Base-by-base conservation (phyloP, 2,329 filamentous ascomycete species). In the Ceratocystis eucalypticola region DNA sequence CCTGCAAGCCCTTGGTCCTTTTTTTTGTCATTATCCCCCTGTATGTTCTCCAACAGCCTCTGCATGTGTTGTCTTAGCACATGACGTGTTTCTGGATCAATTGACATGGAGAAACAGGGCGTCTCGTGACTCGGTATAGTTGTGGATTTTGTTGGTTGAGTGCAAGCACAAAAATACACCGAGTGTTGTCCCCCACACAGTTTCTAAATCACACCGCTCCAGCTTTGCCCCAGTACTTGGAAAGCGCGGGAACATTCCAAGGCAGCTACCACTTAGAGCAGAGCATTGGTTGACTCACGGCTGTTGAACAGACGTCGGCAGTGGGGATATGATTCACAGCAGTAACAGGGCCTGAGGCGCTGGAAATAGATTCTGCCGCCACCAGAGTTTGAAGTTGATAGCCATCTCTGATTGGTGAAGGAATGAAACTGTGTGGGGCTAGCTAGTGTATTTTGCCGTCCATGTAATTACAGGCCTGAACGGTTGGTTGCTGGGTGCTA, bases 51-150 rank as follows among this genome's bases (percentile, higher is more conserved):
- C 55, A 59, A 59, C 48, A 33, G 7, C 25, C 6, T 6, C 55
- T 59, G 55, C 55, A 59, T 59, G 55, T 33, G 55, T 59, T 59
- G 55, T 59, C 55, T 7, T n/a, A 8, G 55, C 55, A 59, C 55
- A 59, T 59, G 55, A 59, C 55, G 55, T 59, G 55, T 30, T 59
- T 59, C 17, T 59, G 25, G 55, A 20, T 33, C 30, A 30, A 53
- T 25, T 59, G 55, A 28, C 25, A 59, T 59, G 55, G 55, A 59
- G 28, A 59, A 59, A 59, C 17, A 37, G 55, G 17, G 55, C 28
- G 55, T 59, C 55, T 59, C 28, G 55, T 59, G 55, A 59, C 28
- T 33, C 20, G 22, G 20, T 15, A 25, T 37, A 3, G 30, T 28
- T 33, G 4, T 33, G 15, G 25, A 6, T 57, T 25, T 57, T 30